These are phyloP conservation scores for Darksidea phi DNA, from an alignment of 495 filamentous ascomycete genomes.

Conservation along the genomic window DNA sequence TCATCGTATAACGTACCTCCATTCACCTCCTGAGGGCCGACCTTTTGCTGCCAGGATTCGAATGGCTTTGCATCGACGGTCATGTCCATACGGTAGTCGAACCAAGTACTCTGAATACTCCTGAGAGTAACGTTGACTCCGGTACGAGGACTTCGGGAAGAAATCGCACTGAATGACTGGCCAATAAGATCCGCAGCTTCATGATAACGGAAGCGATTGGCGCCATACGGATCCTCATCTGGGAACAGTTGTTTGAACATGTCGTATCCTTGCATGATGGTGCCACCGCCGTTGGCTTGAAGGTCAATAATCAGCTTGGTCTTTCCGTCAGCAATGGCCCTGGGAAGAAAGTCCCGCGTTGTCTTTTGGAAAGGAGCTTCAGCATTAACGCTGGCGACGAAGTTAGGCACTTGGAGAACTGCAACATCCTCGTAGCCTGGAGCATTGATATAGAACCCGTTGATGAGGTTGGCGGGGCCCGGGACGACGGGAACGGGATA, in stretches of 20 bases:
- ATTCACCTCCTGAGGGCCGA: slow-evolving; percentile 27
- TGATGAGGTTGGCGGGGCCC: slow-evolving; percentile 43
- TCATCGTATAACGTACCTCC: slow-evolving; percentile 20
- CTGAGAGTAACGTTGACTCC: slow-evolving; percentile 4
- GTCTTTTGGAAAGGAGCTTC: slow-evolving; percentile 45
- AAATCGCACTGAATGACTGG: slow-evolving; percentile 44
- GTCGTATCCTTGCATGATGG: slow-evolving; percentile 45
- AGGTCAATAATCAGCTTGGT: slow-evolving; percentile 43
- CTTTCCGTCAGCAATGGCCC: slow-evolving; percentile 42
- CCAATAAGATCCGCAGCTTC: slow-evolving; percentile 49
- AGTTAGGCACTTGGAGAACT: slow-evolving; percentile 43
- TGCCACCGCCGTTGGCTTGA: slow-evolving; percentile 41
- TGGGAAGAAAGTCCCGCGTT: slow-evolving; percentile 43
- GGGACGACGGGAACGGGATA: slow-evolving; percentile 53
- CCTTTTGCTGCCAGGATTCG: slow-evolving; percentile 32
- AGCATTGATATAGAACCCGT: slow-evolving; percentile 52
- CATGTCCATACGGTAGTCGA: slow-evolving; percentile 32
- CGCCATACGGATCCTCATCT: slow-evolving; percentile 46
- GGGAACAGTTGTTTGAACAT: slow-evolving; percentile 50
- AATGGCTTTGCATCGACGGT: slow-evolving; percentile 24
- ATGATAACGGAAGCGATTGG: slow-evolving; percentile 48
- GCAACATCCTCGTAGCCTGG: slow-evolving; percentile 50
- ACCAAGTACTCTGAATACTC: slow-evolving; percentile 14
- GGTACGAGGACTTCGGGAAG: slow-evolving; percentile 16
- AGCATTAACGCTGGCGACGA: slow-evolving; percentile 23